These are phyloP conservation scores for Excoecaria agallocha DNA, from an alignment of 345 rosid genomes.

Conservation along the genomic window DNA sequence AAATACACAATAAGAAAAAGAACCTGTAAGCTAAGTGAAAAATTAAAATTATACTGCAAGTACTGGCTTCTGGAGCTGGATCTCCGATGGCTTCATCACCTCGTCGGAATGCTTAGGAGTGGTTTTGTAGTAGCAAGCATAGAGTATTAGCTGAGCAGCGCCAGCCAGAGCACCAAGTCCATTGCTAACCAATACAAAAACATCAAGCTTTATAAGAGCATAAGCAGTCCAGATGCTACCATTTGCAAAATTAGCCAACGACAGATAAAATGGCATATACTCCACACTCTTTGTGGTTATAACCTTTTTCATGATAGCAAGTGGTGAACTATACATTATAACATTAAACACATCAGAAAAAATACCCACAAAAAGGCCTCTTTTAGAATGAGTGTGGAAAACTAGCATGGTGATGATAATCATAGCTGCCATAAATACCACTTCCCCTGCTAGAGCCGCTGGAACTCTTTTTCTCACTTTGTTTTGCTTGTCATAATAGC, in stretches of 20 bases:
- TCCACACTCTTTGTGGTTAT: slow-evolving; percentile 49
- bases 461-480: slow-evolving; percentile 1
- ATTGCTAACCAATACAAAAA: slow-evolving; percentile 55
- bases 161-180: slow-evolving; percentile 49
- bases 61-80: slow-evolving; percentile 25
- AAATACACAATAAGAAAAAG: too few species aligned
- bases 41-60: background rate
- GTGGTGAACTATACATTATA: slow-evolving; percentile 58
- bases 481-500: slow-evolving; percentile 7
- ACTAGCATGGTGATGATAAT: slow-evolving; percentile 34
- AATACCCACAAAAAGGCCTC: slow-evolving; percentile 49
- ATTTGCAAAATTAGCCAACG: slow-evolving; percentile 36
- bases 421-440: slow-evolving; percentile 21
- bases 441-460: background rate
- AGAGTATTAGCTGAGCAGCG: slow-evolving; percentile 38
- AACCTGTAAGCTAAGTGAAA: too few species aligned
- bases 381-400: slow-evolving; percentile 37
- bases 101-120: slow-evolving; percentile 24
- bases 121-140: slow-evolving; percentile 31
- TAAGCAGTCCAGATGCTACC: slow-evolving; percentile 41
- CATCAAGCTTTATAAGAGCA: slow-evolving; percentile 42
- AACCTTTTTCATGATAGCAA: slow-evolving; percentile 37
- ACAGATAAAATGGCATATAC: slow-evolving; percentile 47
- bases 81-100: slow-evolving; percentile 32
- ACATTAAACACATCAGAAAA: slow-evolving; percentile 44